phyloP scores from a whole-genome alignment of 2,329 filamentous ascomycete genomes.

The Calonectria pteridis region DNA sequence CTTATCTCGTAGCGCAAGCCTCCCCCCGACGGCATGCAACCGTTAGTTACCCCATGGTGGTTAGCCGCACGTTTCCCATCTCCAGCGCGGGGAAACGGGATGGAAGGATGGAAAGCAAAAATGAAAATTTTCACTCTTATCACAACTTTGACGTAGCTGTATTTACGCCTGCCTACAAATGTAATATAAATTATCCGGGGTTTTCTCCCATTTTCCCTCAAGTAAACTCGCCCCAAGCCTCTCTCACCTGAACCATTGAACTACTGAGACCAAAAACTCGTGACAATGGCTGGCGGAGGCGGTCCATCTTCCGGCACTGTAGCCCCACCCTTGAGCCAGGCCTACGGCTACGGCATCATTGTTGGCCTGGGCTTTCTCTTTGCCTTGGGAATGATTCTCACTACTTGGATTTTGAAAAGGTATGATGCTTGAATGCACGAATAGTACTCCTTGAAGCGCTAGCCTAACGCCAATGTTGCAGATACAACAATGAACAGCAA shows the following conservation, averaged over 20 bases:
- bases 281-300: not conserved
- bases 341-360: constrained; percentile 82
- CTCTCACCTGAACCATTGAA: not conserved
- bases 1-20: constrained; percentile 4
- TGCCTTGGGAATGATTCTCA: constrained; percentile 77
- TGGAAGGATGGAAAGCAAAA: not conserved
- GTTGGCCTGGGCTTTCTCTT: constrained; percentile 80
- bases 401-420: constrained; percentile 75
- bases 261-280: not conserved
- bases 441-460: fast-evolving
- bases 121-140: constrained; percentile 6
- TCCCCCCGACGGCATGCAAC: constrained; percentile 3
- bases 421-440: not conserved
- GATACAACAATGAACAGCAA: constrained; percentile 75
- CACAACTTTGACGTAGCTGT: not conserved
- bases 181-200: not conserved
- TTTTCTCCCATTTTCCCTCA: not conserved
- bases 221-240: not conserved
- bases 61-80: not conserved
- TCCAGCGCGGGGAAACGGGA: not conserved
- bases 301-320: constrained; percentile 16
- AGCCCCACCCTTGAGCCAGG: constrained; percentile 60
- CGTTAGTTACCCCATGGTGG: not conserved
- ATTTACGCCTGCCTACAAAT: not conserved
- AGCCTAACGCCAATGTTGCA: not conserved